Evolutionary conservation across 1,284 basidiomycete species (phyloP), one percentile per base, ranked within the genome.

Genomic region (Heterobasidion annosum): DNA sequence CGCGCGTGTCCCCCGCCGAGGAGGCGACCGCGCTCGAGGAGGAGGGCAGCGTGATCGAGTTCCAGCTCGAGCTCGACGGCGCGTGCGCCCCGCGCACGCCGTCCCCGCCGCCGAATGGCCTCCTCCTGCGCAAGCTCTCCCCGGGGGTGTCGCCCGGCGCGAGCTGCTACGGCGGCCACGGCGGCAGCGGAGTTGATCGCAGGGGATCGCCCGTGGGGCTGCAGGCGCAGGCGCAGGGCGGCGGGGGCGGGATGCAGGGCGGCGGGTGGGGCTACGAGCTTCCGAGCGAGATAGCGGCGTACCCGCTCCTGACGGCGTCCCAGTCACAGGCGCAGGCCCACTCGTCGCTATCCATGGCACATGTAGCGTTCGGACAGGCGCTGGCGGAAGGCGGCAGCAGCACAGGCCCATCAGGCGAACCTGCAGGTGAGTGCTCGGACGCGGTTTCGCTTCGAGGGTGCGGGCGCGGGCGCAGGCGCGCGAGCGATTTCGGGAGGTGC

Each of bases 21-120:
- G 75, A 77, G 50, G 76, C 81, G 0, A 73, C 74, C 2, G 77
- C 83, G 0, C 68, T 83, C 35, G 76, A 80, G 3, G 71, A 81
- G 57, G 78, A 81, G 54, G 83, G 83, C 7, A 62, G 74, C 34
- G 68, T 81, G 48, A 76, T 85, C 57, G 82, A 85, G 61, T 85
- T 82, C 61, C 83, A 84, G 65, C 69, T 85, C 13, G 54, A 47
- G 33, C 40, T 57, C 35, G 54, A 53, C 25, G 59, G 52, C 52
- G n/a, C 45, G 43, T 13, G 52, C n/a, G 48, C 53, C 18, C 51
- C 58, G 13, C 33, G 52, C 37, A 51, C 58, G 15, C 53, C 57
- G 4, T 53, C 58, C 52, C 37, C 57, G 54, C 53, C 44, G 51
- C 34, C 50, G 32, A 25, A 25, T 5, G 25, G 25, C 25, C 25